Evolutionary conservation across 192 early-diverging fungal genomes (phyloP), one percentile per base, ranked within the genome.

Genomic region (Pilaira anomala): DNA sequence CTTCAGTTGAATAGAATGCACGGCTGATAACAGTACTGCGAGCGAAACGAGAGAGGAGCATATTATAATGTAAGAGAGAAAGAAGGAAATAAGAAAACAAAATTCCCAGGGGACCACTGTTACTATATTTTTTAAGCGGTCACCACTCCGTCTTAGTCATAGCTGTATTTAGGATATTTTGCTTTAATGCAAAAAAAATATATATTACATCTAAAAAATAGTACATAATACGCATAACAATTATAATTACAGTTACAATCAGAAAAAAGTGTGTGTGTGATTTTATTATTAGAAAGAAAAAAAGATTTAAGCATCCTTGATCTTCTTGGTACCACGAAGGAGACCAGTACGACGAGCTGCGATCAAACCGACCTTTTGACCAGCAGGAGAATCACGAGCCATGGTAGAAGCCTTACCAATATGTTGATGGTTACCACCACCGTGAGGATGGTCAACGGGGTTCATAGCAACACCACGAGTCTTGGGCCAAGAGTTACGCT

Each of bases 381-480:
- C 67, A 56, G 67, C 87, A 29, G 93, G 88, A 69, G 94, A 84
- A 82, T 83, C 80, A 76, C 96, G 88, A 54, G 91, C 81, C 46
- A 98, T 97, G 81, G 91, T 85, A 76, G 95, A 57, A 22, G 97
- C 97, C 88, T 99, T 94, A 96, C 97, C 97, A 83, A 99, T 98
- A 84, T 99, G 96, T 87, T 99, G 97, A 81, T 99, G 97, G 92
- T 99, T 99, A 98, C 96, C 95, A 94, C 96, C 96, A 93, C 91
- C 91, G 80, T 92, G 91, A 67, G 88, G 88, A 87, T 92, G 90
- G 78, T 91, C 88, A 21, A 82, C 80, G 66, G 96, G 96, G 91
- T 98, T 98, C 96, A 98, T 98, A 78, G 95, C 96, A 85, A 98
- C 96, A 97, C 96, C 96, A 93, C 97, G 94, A 85, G 97, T 99